A percentile compares a stretch with the other conserved stretches of the same genome.
phyloP scores from a whole-genome alignment of 106 monocot species.

The Dactylorhiza incarnata region DNA sequence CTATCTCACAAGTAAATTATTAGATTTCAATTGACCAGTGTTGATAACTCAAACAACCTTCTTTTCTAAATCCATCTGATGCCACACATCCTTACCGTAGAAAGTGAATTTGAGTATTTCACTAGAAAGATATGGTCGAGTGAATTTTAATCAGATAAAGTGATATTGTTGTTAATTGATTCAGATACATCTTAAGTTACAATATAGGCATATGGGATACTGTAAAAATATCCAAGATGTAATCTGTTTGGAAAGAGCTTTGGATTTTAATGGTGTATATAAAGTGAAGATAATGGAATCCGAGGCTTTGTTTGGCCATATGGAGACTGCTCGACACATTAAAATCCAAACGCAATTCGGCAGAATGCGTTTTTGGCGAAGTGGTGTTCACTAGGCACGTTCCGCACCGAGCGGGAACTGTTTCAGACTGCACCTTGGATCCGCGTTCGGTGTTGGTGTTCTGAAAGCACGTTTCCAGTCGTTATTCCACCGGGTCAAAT shows the following conservation, averaged over 20 bases:
- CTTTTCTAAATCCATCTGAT: neutral
- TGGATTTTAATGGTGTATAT: neutral
- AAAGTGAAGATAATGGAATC: neutral
- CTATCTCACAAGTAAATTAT: neutral
- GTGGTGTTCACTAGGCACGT: too few relatives aligned
- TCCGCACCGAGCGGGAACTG: too few relatives aligned
- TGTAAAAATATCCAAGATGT: neutral
- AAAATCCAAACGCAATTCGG: too few relatives aligned
- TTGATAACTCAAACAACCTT: neutral
- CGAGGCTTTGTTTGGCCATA: neutral
- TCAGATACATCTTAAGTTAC: neutral
- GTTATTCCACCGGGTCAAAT: too few relatives aligned
- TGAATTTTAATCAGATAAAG: neutral
- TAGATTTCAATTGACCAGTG: neutral
- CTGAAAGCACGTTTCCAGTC: too few relatives aligned
- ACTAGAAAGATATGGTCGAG: neutral
- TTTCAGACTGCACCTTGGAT: too few relatives aligned
- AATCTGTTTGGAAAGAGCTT: neutral
- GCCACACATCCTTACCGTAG: neutral
- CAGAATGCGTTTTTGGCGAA: too few relatives aligned
- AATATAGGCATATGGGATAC: neutral
- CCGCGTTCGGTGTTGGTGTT: too few relatives aligned
- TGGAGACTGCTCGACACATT: too few relatives aligned
- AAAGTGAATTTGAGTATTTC: neutral
- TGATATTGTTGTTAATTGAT: neutral